Base-by-base conservation (phyloP, 176 grass and related monocot species). In the Paspalum vaginatum region DNA sequence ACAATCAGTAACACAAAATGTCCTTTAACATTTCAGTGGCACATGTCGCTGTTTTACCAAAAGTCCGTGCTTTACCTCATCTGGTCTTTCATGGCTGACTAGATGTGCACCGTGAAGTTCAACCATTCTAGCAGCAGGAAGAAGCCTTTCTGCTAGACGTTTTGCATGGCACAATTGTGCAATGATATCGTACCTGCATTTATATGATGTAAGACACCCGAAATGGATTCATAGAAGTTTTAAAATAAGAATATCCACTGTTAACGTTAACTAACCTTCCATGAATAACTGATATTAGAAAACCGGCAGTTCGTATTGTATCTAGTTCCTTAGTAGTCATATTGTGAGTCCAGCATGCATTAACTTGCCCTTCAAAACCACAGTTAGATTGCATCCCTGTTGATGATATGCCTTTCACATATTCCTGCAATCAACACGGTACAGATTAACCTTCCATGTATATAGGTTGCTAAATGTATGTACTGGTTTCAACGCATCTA, bases 351-450 rank as follows among this genome's bases (percentile, higher is more conserved):
- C 93, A 99, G 77, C 97, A 99, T 65, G 97, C 97, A 74, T 88
- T 99, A 51, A 93, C 64, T 88, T 99, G 97, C 27, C 97, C 97
- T 86, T 95, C 97, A 77, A 99, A 99, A 41, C 97, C 97, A 67
- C 59, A 91, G 53, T 86, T 88, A 61, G 97, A 93, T 90, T 99
- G 97, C 97, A 99, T 99, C 32, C 97, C 97, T 68, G 87, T 84
- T 17, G 93, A 93, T 60, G 93, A 89, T 82, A 99, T 95, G 63
- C 84, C 91, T 54, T 91, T 90, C 69, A 96, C 97, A 75, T 99
- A 99, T 83, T 96, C 76, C 97, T 99, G 79, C 56, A 82, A 64
- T n/a, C 37, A 79, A 48, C 8, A 5, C 24, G 17, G 5, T 11
- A 26, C 52, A 68, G 42, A 78, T 40, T 3, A 53, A 9, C 25